Evolutionary conservation across 140 eudicot species (phyloP).

Genomic region (Oenanthe javanica): DNA sequence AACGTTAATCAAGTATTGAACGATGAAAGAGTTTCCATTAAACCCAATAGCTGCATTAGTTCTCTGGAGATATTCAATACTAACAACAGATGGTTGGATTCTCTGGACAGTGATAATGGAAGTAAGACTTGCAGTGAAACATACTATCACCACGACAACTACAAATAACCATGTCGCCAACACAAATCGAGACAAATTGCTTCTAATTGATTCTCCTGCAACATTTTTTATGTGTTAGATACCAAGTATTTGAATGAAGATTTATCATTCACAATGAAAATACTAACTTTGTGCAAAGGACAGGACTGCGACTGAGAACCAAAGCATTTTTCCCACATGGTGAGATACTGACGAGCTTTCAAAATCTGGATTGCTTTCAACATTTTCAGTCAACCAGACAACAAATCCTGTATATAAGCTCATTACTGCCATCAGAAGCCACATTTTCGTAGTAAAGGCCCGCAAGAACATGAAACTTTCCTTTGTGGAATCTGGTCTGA

Average conservation of each 20-base stretch:
- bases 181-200: slow-evolving; percentile 44
- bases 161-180: slow-evolving; percentile 49
- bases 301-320: slow-evolving; percentile 51
- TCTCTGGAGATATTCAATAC: slow-evolving; percentile 25
- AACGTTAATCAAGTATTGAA: slow-evolving; percentile 31
- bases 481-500: slow-evolving; percentile 24
- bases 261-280: neutral
- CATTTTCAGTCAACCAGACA: slow-evolving; percentile 51
- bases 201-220: slow-evolving; percentile 48
- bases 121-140: slow-evolving; percentile 50
- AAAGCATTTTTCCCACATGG: slow-evolving; percentile 35
- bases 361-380: slow-evolving; percentile 27
- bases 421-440: slow-evolving; percentile 45
- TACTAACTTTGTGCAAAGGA: slow-evolving; percentile 52
- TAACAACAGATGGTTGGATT: slow-evolving; percentile 24
- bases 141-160: slow-evolving; percentile 35
- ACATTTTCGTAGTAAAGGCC: slow-evolving; percentile 46
- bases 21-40: slow-evolving; percentile 49
- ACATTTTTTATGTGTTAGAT: neutral
- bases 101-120: slow-evolving; percentile 43
- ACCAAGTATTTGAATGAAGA: neutral
- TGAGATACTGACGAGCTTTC: slow-evolving; percentile 21
- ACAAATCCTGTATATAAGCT: slow-evolving; percentile 37
- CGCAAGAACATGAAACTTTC: slow-evolving; percentile 31
- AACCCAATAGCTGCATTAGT: slow-evolving; percentile 44